Percentiles rank a stretch among this genome's conserved stretches.
Conservation (phyloP, 805 yeast genomes). For the Scheffersomyces amazonensis region DNA sequence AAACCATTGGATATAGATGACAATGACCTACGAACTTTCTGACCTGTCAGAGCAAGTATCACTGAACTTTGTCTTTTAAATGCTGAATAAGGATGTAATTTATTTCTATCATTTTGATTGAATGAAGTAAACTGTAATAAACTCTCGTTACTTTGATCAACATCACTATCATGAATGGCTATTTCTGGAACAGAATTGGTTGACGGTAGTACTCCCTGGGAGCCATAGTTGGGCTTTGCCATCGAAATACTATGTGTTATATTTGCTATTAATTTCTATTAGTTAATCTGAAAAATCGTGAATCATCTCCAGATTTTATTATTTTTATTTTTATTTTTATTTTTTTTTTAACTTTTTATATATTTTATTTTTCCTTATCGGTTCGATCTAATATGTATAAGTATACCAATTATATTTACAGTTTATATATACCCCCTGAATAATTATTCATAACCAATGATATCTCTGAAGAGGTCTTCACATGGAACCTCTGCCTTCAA, state of each 20-base stretch:
- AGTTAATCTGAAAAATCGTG: no score
- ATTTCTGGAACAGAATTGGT: neutral
- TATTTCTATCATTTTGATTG: neutral
- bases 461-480: slow-evolving; percentile 68
- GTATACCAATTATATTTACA: neutral
- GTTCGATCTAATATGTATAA: no score
- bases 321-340: no score
- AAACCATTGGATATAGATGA: slow-evolving; percentile 9
- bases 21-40: slow-evolving; percentile 31
- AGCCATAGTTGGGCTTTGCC: no score
- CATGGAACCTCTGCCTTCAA: slow-evolving; percentile 82
- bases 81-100: neutral
- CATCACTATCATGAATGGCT: neutral
- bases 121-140: neutral
- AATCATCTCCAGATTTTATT: no score
- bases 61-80: slow-evolving; percentile 27
- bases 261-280: no score
- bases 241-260: no score
- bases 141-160: neutral
- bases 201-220: no score
- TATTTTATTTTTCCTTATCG: no score
- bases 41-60: slow-evolving; percentile 37
- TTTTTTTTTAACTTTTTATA: no score
- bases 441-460: slow-evolving; percentile 52
- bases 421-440: no score